Evolutionary conservation across 148 eudicot species (phyloP), one percentile per base, ranked within the genome.

Genomic region (Limonium bicolor): DNA sequence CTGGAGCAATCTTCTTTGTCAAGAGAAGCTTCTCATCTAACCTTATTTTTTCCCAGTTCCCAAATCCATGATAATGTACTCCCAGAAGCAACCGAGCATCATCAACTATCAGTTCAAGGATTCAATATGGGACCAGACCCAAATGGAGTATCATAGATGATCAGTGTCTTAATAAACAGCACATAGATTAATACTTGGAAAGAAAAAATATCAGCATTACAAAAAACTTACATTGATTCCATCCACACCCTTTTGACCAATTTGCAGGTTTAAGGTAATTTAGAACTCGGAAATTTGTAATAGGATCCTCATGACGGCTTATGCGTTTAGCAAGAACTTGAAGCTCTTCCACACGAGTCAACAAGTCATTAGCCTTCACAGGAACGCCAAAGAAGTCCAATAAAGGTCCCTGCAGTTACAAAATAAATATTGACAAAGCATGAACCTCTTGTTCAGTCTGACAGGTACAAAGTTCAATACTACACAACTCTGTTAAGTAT

Each of bases 161-260:
- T n/a, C n/a, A n/a, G n/a, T n/a, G n/a, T n/a, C n/a, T n/a, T n/a
- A n/a, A n/a, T n/a, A n/a, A n/a, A n/a, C n/a, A n/a, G n/a, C n/a
- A n/a, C n/a, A n/a, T n/a, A n/a, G 8, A 40, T 4, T 40, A 20
- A 15, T 7, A 12, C 2, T 13, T 35, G 4, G 4, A 23, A 12
- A 0, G 11, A 43, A n/a, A 42, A 42, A 25, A 8, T 25, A 20
- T 2, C 24, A 25, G 18, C 18, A 25, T n/a, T 50, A 3, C 25
- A 26, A 27, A 27, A 40, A 34, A 69, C 80, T 52, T 64, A 92
- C 99, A 81, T 62, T 85, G 99, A 56, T 92, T 92, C 99, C 99
- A 92, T 10, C 99, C 99, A 70, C 99, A 92, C 44, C 99, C 99
- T 67, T 85, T 85, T 16, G 99, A 81, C 99, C 99, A 92, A 45